Conservation (phyloP, 2,329 filamentous ascomycete species). For the Plectosphaerella cucumerina region DNA sequence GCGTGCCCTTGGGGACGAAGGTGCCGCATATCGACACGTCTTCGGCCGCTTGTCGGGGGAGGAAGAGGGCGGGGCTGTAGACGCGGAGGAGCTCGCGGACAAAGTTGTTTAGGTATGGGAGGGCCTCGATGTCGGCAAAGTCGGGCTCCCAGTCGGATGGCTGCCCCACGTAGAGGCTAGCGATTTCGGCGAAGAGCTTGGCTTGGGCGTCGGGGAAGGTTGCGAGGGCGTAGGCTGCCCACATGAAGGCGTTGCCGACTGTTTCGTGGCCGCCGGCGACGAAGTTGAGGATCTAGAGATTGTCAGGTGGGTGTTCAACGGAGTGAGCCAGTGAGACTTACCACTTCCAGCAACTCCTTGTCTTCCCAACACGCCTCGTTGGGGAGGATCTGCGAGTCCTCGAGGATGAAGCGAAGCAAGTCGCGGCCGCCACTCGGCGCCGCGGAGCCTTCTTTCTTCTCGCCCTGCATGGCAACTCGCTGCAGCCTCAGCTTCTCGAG, state of each 20-base stretch:
- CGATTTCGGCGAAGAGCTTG: slow-evolving; percentile 7
- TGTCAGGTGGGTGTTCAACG: slow-evolving; percentile 10
- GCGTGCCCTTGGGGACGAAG: slow-evolving; percentile 22
- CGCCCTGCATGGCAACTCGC: slow-evolving; percentile 15
- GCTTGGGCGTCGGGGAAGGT: slow-evolving; percentile 5
- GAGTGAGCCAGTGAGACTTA: slow-evolving; percentile 7
- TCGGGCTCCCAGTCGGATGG: slow-evolving; percentile 22
- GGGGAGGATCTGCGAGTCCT: slow-evolving; percentile 14
- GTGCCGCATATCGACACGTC: slow-evolving; percentile 21
- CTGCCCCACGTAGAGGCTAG: slow-evolving; percentile 25
- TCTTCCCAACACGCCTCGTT: slow-evolving; percentile 13
- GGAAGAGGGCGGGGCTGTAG: slow-evolving; percentile 24
- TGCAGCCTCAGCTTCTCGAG: slow-evolving; percentile 23
- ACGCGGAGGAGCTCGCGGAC: slow-evolving; percentile 31
- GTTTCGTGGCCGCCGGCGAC: slow-evolving; percentile 15
- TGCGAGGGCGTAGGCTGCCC: slow-evolving; percentile 8
- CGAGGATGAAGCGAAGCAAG: slow-evolving; percentile 21
- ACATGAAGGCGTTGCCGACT: slow-evolving; percentile 11
- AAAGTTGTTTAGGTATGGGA: slow-evolving; percentile 37
- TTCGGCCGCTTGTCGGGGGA: slow-evolving; percentile 16
- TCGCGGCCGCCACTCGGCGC: slow-evolving; percentile 13
- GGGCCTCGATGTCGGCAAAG: slow-evolving; percentile 37
- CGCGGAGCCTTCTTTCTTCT: slow-evolving; percentile 13
- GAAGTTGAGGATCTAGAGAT: slow-evolving; percentile 19
- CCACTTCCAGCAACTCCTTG: slow-evolving; percentile 18